phyloP scores from a whole-genome alignment of 2,329 filamentous ascomycete species.

The Annulohypoxylon truncatum region DNA sequence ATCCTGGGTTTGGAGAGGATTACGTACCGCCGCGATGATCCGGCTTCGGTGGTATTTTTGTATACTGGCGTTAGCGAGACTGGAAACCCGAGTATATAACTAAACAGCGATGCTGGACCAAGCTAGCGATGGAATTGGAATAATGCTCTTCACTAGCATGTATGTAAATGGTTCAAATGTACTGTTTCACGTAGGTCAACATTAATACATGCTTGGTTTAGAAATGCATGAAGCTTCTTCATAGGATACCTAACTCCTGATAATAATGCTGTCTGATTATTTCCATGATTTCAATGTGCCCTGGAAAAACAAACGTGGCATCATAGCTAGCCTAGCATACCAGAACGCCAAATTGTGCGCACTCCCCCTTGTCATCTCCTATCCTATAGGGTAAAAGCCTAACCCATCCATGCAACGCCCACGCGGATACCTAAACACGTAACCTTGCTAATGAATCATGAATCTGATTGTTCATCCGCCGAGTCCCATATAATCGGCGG shows the following conservation, averaged over 20 bases:
- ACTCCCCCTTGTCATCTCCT: background rate
- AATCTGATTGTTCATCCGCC: constrained; percentile 54
- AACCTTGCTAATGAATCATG: background rate
- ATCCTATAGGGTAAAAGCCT: background rate
- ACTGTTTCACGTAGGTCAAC: background rate
- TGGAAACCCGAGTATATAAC: background rate
- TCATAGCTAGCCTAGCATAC: constrained; percentile 6
- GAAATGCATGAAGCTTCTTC: background rate
- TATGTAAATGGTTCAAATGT: background rate
- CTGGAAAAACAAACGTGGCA: background rate
- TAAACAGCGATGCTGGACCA: background rate
- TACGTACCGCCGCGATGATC: no score
- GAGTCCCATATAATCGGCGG: constrained; percentile 58
- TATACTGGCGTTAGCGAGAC: background rate
- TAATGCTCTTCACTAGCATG: background rate
- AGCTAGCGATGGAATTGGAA: background rate
- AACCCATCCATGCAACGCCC: background rate
- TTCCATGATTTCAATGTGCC: background rate
- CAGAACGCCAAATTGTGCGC: constrained; percentile 5
- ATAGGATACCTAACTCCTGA: background rate
- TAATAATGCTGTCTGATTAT: background rate
- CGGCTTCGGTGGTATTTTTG: background rate
- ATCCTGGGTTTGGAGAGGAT: no score
- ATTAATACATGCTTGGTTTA: background rate
- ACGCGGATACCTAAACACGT: background rate